These are phyloP conservation scores for Rhizopogon rudus DNA, from an alignment of 768 basidiomycete genomes.

Conservation along the genomic window DNA sequence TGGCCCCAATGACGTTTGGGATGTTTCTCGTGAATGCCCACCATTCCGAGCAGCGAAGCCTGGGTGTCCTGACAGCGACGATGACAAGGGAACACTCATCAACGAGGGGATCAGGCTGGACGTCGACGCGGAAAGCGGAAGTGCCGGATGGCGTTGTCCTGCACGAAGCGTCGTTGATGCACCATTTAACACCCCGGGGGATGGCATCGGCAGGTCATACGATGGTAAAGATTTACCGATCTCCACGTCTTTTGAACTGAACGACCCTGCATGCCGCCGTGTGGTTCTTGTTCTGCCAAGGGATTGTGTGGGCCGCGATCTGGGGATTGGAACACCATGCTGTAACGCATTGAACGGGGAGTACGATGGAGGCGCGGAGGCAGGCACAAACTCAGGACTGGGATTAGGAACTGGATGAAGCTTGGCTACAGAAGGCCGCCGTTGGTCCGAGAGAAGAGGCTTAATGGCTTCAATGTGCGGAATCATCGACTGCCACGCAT, in stretches of 20 bases:
- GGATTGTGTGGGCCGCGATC: slow-evolving; percentile 20
- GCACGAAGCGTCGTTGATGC: slow-evolving; percentile 36
- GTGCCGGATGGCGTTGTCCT: slow-evolving; percentile 44
- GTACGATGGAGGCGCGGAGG: slow-evolving; percentile 22
- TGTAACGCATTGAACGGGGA: slow-evolving; percentile 18
- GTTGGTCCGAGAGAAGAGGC: slow-evolving; percentile 49
- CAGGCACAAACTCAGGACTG: slow-evolving; percentile 21
- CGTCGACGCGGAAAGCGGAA: slow-evolving; percentile 27
- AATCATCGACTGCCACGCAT: slow-evolving; percentile 76
- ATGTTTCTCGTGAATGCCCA: slow-evolving; percentile 39
- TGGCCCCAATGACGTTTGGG: slow-evolving; percentile 36
- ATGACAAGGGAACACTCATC: slow-evolving; percentile 7
- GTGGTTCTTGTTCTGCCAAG: slow-evolving; percentile 48
- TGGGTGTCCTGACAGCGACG: slow-evolving; percentile 11
- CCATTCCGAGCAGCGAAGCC: slow-evolving; percentile 7
- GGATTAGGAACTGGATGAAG: slow-evolving; percentile 21
- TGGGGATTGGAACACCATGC: slow-evolving; percentile 23
- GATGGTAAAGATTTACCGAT: slow-evolving; percentile 77
- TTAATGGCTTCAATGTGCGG: slow-evolving; percentile 68
- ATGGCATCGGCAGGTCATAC: slow-evolving; percentile 36
- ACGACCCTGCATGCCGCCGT: slow-evolving; percentile 90
- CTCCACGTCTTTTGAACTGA: slow-evolving; percentile 89
- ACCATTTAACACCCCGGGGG: slow-evolving; percentile 19
- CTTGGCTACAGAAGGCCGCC: slow-evolving; percentile 31
- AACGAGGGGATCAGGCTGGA: slow-evolving; percentile 12